A percentile compares a stretch with the other conserved stretches of the same genome.
phyloP scores from a whole-genome alignment of 495 filamentous ascomycete species.

The Penicillium desertorum region DNA sequence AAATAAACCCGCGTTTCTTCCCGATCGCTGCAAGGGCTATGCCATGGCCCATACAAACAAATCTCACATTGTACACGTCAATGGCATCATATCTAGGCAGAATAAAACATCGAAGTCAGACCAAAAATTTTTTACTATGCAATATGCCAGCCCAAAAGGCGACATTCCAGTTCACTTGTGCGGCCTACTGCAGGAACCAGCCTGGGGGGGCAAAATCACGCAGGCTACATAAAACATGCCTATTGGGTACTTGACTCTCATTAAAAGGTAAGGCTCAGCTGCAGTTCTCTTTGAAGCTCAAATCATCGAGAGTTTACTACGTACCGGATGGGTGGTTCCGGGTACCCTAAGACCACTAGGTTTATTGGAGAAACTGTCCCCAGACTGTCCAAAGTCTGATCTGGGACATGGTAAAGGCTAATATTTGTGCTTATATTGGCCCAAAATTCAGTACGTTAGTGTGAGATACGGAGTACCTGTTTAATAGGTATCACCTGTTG shows the following conservation, averaged over 20 bases:
- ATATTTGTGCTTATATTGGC: conserved; percentile 2
- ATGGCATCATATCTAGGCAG: conserved; percentile 11
- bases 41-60: conserved; percentile 4
- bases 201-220: conserved; percentile 23
- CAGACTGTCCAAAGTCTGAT: neutral
- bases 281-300: conserved; percentile 10
- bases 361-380: conserved; percentile 9
- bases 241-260: conserved; percentile 14
- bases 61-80: conserved; percentile 11
- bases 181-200: conserved; percentile 50
- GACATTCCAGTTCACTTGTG: conserved; percentile 21
- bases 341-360: conserved; percentile 6
- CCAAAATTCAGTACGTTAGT: conserved; percentile 8
- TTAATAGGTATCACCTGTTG: conserved; percentile 14
- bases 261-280: conserved; percentile 16
- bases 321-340: conserved; percentile 14
- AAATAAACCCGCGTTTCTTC: conserved; percentile 9
- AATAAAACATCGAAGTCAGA: neutral
- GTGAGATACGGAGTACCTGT: neutral
- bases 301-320: conserved; percentile 5
- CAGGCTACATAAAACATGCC: conserved; percentile 2
- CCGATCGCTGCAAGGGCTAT: conserved; percentile 13
- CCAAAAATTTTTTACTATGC: too few relatives aligned
- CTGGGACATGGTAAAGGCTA: neutral
- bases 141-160: conserved; percentile 5